phyloP scores from a whole-genome alignment of 129 eudicot genomes.

The Cynara cardunculus region DNA sequence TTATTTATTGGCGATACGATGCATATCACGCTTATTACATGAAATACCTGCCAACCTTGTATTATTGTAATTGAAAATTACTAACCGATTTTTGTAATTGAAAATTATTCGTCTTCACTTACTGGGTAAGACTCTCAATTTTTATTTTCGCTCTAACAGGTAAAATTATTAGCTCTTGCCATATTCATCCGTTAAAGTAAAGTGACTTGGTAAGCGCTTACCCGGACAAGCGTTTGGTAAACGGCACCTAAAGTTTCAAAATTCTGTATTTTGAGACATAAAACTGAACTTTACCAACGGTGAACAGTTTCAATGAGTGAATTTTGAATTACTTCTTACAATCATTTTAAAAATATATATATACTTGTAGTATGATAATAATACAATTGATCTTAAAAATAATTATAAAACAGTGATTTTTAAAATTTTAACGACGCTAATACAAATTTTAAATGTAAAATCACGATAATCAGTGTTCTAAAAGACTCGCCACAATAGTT shows the following conservation, averaged over 20 bases:
- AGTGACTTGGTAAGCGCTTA: no score
- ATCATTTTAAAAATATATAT: not conserved
- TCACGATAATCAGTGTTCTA: not conserved
- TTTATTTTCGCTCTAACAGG: no score
- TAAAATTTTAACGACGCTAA: no score
- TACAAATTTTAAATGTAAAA: no score
- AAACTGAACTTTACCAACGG: not conserved
- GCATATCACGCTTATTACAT: not conserved
- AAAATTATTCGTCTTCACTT: no score
- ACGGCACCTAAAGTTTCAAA: no score
- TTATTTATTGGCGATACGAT: not conserved
- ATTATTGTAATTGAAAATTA: not conserved
- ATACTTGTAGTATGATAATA: not conserved
- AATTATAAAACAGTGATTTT: not conserved
- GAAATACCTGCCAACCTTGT: not conserved
- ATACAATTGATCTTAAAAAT: not conserved
- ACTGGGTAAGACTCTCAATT: no score
- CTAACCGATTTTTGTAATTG: no score
- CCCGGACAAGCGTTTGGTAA: no score
- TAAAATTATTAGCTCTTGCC: no score
- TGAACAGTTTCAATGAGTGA: not conserved
- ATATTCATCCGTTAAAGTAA: no score
- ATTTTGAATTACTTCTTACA: not conserved
- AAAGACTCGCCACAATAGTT: not conserved
- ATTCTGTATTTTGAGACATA: no score